Percentiles rank a stretch among this genome's conserved stretches.
phyloP scores from a whole-genome alignment of 208 protist genomes.

The Leishmania arabica region DNA sequence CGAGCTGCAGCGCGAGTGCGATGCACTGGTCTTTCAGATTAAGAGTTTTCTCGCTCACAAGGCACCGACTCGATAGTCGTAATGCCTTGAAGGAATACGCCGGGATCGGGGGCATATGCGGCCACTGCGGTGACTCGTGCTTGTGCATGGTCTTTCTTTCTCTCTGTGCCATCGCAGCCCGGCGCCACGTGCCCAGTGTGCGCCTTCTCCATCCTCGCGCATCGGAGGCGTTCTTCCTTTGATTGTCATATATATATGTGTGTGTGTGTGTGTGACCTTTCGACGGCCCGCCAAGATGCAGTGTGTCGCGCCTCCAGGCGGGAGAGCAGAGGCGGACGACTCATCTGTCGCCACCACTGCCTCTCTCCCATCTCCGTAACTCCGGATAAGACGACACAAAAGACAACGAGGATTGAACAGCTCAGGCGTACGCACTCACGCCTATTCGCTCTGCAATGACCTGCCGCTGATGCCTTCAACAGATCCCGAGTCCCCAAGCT shows the following conservation, averaged over 20 bases:
- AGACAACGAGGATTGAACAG: too few species aligned
- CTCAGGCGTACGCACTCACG: too few species aligned
- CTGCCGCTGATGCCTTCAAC: not conserved
- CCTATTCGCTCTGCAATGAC: not conserved
- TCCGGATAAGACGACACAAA: not conserved
- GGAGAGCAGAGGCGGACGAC: not conserved
- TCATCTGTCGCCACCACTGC: not conserved
- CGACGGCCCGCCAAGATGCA: not conserved
- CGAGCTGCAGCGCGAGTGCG: conserved; percentile 62
- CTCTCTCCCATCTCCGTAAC: not conserved
- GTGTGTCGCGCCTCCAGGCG: not conserved
- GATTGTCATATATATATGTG: not conserved
- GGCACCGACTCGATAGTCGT: not conserved
- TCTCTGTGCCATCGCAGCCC: not conserved
- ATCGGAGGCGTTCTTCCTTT: not conserved
- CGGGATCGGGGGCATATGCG: too few species aligned
- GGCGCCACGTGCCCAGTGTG: not conserved
- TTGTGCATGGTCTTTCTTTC: not conserved
- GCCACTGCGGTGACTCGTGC: not conserved
- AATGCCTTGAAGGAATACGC: not conserved
- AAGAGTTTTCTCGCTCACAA: conserved; percentile 17
- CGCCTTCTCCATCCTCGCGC: not conserved
- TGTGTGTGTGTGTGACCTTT: not conserved
- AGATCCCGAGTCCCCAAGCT: not conserved
- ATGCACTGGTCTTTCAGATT: conserved; percentile 52